Base-by-base conservation (phyloP, 805 yeast genomes). In the Pichia rugopelliculosa region DNA sequence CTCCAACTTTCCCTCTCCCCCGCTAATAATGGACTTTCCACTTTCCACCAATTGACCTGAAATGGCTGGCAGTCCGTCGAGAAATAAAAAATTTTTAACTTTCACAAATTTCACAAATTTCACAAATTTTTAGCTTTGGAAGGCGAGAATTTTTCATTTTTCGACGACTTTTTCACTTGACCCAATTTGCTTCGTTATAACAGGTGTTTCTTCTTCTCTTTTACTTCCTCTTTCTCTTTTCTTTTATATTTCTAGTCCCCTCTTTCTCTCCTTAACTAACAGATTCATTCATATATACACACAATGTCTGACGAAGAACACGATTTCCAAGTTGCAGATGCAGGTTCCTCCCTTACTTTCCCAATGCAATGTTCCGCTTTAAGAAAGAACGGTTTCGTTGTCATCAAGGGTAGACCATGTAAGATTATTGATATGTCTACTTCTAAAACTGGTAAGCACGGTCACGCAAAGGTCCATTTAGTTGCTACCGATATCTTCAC, bases 361-460 rank as follows among this genome's bases (percentile, higher is more conserved):
- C 99, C 99, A 82, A 77, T 84, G 82, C 99, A 91, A 84, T 91
- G 99, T 86, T 93, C 98, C 68, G 96, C 99, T 62, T 88, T 93
- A 76, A 90, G 99, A 84, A 93, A 93, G 95, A 86, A 82, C 81
- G 99, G 99, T 70, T 95, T 87, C 84, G 99, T 93, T 71, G 95
- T 84, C 65, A 93, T 91, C 79, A 93, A 93, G 82, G 80, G 87
- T 69, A 95, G 99, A 83, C 99, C 99, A 72, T 93, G 98, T 83
- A 93, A 93, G 84, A 93, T 93, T 75, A 95, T 93, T 67, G 99
- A 93, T 74, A 93, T 93, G 99, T 93, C 99, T 56, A 93, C 99
- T 70, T 93, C 99, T 69, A 93, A 93, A 86, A 93, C 99, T 65
- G 99, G 99, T 79, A 93, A 93, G 97, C 99, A 93, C 86, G 99